A percentile compares a stretch with the other conserved stretches of the same genome.
Evolutionary conservation across 2,329 filamentous ascomycete genomes (phyloP).

Genomic region (Alternaria metachromatica): DNA sequence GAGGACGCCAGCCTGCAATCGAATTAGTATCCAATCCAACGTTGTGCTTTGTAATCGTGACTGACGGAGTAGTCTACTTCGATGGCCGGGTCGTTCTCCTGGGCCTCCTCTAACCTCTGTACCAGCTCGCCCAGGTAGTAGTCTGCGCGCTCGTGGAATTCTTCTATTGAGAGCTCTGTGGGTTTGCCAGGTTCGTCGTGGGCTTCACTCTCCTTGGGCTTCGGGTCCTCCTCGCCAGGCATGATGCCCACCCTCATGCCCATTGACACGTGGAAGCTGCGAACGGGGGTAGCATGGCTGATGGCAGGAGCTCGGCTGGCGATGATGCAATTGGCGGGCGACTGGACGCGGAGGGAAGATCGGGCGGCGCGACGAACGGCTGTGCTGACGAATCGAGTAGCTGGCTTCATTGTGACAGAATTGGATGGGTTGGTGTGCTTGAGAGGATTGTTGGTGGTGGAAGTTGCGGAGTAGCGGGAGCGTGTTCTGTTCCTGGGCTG

Average conservation of each 20-base stretch:
- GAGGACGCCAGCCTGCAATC: slow-evolving; percentile 81
- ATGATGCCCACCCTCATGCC: slow-evolving; percentile 46
- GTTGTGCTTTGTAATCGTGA: slow-evolving; percentile 19
- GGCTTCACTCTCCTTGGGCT: slow-evolving; percentile 44
- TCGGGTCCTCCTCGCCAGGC: slow-evolving; percentile 53
- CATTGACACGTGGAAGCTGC: slow-evolving; percentile 37
- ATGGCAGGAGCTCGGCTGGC: slow-evolving; percentile 21
- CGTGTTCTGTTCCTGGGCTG: slow-evolving; percentile 5
- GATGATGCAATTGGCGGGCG: slow-evolving; percentile 36
- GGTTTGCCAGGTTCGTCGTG: slow-evolving; percentile 56
- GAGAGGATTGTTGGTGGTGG: background rate
- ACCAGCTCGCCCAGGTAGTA: slow-evolving; percentile 70
- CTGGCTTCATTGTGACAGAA: slow-evolving; percentile 29
- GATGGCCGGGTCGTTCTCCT: slow-evolving; percentile 75
- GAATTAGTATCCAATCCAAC: slow-evolving; percentile 10
- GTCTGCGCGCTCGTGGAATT: slow-evolving; percentile 82
- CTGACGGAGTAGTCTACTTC: slow-evolving; percentile 90
- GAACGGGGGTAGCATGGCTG: slow-evolving; percentile 14
- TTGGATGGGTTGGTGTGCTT: background rate
- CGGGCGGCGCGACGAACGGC: slow-evolving; percentile 33
- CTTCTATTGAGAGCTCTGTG: slow-evolving; percentile 69
- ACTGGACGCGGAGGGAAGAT: slow-evolving; percentile 26
- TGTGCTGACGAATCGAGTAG: slow-evolving; percentile 27
- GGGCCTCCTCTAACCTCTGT: slow-evolving; percentile 70
- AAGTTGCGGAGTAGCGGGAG: slow-evolving; percentile 4